phyloP scores from a whole-genome alignment of 2,329 filamentous ascomycete genomes.

The Colletotrichum zoysiae region DNA sequence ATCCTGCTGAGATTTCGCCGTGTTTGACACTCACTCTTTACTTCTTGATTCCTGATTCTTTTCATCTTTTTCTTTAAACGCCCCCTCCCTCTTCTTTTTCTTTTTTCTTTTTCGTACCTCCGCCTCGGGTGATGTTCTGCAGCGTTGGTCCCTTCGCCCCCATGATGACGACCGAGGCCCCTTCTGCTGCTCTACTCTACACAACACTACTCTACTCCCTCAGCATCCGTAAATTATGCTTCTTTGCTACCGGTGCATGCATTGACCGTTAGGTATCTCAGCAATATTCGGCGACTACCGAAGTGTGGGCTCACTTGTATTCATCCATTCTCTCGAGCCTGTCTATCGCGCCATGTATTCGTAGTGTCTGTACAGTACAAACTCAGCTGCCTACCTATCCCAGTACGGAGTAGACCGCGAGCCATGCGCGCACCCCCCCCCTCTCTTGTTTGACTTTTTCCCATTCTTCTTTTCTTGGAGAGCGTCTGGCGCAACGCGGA shows the following conservation, averaged over 20 bases:
- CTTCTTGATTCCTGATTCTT: background rate
- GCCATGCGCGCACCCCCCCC: constrained; percentile 8
- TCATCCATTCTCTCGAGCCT: background rate
- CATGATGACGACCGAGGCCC: background rate
- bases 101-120: background rate
- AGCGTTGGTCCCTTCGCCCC: background rate
- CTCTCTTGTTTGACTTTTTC: constrained; percentile 24
- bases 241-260: background rate
- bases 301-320: background rate
- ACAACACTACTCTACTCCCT: background rate
- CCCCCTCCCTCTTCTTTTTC: background rate
- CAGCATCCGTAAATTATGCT: background rate
- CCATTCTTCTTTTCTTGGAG: constrained; percentile 20
- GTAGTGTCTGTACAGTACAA: background rate
- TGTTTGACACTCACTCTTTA: background rate
- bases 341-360: background rate
- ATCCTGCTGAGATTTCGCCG: constrained; percentile 1
- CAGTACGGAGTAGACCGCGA: background rate
- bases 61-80: background rate
- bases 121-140: background rate
- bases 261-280: background rate
- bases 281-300: background rate
- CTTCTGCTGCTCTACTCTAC: background rate
- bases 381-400: background rate
- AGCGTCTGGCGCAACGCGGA: constrained; percentile 1